Base-by-base conservation (phyloP, 2,329 filamentous ascomycete genomes). In the Trichoderma sp. region DNA sequence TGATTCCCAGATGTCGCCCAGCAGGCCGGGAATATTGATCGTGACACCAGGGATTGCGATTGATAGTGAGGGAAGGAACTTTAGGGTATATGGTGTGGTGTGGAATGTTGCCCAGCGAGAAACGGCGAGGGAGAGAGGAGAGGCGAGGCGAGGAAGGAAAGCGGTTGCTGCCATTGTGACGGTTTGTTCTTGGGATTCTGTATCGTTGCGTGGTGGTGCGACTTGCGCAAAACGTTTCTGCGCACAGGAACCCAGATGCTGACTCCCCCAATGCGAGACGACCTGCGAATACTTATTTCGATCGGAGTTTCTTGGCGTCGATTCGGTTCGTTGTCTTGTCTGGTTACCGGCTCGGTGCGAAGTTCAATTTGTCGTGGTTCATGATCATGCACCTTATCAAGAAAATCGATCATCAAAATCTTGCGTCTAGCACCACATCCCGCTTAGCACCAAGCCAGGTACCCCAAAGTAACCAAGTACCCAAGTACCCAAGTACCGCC, bases 1-100 rank as follows among this genome's bases (percentile, higher is more conserved):
- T 6, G 92, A 94, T 74, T 97, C 95, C 95, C 95, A 98, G 76
- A 99, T 89, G 72, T 92, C 92, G 68, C 88, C 89, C 27, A 97
- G 82, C n/a, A 94, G 77, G 61, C 83, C 88, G 10, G 84, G 84
- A 13, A 87, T 75, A 68, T 81, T 82, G 69, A 85, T 77, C 73
- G 89, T 85, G 72, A 92, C 83, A 49, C 86, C 83, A 29, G 91
- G 88, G 49, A 91, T 79, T 7, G 88, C 82, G 70, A 90, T 82
- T 19, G 87, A 82, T 37, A 89, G 79, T 72, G 84, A 85, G 69
- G 84, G 84, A 70, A 89, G 79, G 74, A 86, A 80, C 63, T 84
- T 80, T 72, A 82, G 75, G 43, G 82, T 80, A 68, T 84, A 77
- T 71, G 83, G 82, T 66, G 82, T 80, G 57, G 82, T 81, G 66